Evolutionary conservation across 2,329 filamentous ascomycete genomes (phyloP).

Genomic region (Colletotrichum gloeosporioides): DNA sequence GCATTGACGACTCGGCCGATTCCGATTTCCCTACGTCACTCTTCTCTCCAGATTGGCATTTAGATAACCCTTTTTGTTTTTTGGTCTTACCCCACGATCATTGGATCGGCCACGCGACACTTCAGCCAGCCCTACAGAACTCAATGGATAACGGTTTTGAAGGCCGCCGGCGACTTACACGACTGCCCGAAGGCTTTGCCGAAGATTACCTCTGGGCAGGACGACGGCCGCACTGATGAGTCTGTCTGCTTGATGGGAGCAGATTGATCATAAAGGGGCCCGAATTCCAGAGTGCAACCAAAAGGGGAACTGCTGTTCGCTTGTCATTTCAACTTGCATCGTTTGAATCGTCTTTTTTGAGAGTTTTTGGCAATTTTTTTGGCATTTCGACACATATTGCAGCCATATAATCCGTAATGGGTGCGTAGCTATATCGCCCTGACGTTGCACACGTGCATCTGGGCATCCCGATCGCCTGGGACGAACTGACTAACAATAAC

Average conservation of each 20-base stretch:
- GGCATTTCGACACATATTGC: background rate
- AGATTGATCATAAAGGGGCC: background rate
- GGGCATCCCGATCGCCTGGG: background rate
- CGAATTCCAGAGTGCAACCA: background rate
- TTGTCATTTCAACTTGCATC: background rate
- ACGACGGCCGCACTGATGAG: slow-evolving; percentile 2
- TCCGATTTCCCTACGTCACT: background rate
- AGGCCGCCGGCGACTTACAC: slow-evolving; percentile 16
- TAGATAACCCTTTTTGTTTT: background rate
- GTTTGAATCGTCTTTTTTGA: background rate
- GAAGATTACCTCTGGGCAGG: background rate
- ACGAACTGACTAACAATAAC: slow-evolving; percentile 1
- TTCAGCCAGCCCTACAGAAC: background rate
- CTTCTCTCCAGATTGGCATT: background rate
- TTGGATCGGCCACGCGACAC: background rate
- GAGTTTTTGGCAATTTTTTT: background rate
- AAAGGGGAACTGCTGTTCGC: background rate
- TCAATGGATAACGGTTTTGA: background rate
- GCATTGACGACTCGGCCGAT: background rate
- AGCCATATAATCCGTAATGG: background rate
- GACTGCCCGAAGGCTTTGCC: slow-evolving; percentile 19
- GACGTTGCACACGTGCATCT: background rate
- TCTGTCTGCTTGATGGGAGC: background rate
- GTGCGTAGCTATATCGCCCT: background rate
- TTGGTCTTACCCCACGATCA: background rate